Evolutionary conservation across 768 basidiomycete genomes (phyloP).

Genomic region (Naganishia onofrii): DNA sequence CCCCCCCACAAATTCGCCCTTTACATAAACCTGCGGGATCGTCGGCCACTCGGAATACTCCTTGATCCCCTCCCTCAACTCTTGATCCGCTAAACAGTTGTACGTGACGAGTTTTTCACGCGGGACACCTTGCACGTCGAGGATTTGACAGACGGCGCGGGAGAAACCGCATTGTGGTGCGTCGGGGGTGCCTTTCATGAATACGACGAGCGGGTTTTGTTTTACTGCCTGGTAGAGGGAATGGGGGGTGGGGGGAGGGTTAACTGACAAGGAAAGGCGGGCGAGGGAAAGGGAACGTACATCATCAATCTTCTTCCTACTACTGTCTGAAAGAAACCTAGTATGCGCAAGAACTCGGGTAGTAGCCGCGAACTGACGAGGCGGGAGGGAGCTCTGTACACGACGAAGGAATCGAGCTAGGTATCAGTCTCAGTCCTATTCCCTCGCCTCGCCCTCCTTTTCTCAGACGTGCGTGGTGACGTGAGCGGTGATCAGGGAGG

Average conservation of each 20-base stretch:
- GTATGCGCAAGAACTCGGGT: constrained; percentile 39
- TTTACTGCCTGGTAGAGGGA: constrained; percentile 60
- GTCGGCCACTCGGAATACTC: constrained; percentile 99
- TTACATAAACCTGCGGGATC: constrained; percentile 89
- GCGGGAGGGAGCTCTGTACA: constrained; percentile 45
- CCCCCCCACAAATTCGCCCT: constrained; percentile 93
- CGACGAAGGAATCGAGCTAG: too few species aligned
- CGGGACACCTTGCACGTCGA: constrained; percentile 76
- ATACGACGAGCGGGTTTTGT: constrained; percentile 78
- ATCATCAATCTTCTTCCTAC: constrained; percentile 49
- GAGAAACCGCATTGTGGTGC: constrained; percentile 93
- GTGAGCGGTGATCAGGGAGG: background rate
- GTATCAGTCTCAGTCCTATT: too few species aligned
- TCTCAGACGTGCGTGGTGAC: too few species aligned
- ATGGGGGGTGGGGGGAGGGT: background rate
- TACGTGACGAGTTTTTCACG: constrained; percentile 79
- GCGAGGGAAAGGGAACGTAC: constrained; percentile 31
- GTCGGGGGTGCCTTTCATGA: constrained; percentile 95
- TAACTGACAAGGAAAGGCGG: background rate
- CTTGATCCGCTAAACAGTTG: constrained; percentile 80
- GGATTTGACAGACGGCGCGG: constrained; percentile 83
- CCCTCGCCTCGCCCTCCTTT: too few species aligned
- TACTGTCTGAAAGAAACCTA: constrained; percentile 43
- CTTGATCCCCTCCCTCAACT: constrained; percentile 82
- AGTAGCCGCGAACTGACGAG: constrained; percentile 41